Conservation (phyloP, 106 monocot genomes). For the Apostasia shenzhenica region DNA sequence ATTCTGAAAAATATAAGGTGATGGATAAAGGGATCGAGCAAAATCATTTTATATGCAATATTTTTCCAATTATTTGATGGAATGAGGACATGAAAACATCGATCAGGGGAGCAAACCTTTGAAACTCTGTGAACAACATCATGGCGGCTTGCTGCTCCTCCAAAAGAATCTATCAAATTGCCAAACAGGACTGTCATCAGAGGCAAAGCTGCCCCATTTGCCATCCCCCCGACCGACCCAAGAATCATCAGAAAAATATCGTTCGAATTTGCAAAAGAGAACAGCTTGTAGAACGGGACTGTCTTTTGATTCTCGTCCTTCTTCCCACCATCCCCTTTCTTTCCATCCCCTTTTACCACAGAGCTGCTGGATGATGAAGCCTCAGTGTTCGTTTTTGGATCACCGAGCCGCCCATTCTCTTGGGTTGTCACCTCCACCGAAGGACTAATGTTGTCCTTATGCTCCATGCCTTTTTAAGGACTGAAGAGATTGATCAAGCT, state of each 20-base stretch:
- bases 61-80: background rate
- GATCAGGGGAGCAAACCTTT: slow-evolving; percentile 12
- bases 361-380: too few species aligned
- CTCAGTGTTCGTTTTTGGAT: too few species aligned
- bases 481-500: too few species aligned
- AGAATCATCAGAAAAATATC: slow-evolving; percentile 31
- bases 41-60: too few species aligned
- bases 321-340: background rate
- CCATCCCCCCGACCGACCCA: slow-evolving; percentile 22
- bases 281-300: slow-evolving; percentile 37
- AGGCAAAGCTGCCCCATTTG: slow-evolving; percentile 32
- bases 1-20: too few species aligned
- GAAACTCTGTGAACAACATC: slow-evolving; percentile 25
- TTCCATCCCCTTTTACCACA: too few species aligned
- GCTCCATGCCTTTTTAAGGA: too few species aligned
- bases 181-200: slow-evolving; percentile 40
- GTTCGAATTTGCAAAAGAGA: slow-evolving; percentile 30
- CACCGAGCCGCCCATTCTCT: too few species aligned
- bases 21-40: too few species aligned
- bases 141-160: slow-evolving; percentile 12
- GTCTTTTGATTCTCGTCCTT: background rate
- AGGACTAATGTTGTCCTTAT: too few species aligned
- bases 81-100: too few species aligned
- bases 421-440: too few species aligned
- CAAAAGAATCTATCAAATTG: slow-evolving; percentile 29